A percentile compares a stretch with the other conserved stretches of the same genome.
These are phyloP conservation scores for Exidia glandulosa DNA, from an alignment of 768 basidiomycete species.

Conservation along the genomic window DNA sequence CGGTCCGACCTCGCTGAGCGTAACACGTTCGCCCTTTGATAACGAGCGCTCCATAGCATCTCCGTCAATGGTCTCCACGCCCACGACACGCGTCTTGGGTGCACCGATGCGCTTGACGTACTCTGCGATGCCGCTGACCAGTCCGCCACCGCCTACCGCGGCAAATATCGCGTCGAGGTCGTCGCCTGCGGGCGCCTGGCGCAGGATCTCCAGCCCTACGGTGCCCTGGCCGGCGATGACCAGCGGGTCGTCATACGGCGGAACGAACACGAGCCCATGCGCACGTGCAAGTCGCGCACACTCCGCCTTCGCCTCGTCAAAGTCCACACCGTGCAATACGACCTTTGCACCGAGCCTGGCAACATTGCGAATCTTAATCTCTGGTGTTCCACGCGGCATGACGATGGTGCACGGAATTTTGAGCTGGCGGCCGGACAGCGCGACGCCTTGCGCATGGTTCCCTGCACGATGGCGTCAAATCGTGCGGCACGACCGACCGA, in stretches of 20 bases:
- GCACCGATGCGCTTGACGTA: slow-evolving; percentile 90
- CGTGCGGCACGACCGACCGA: no score
- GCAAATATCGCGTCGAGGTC: slow-evolving; percentile 76
- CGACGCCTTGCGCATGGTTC: slow-evolving; percentile 98
- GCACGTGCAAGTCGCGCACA: slow-evolving; percentile 72
- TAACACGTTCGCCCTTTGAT: slow-evolving; percentile 68
- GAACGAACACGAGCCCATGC: slow-evolving; percentile 81
- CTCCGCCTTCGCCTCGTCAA: slow-evolving; percentile 93
- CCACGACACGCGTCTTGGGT: slow-evolving; percentile 69
- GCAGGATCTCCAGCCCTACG: slow-evolving; percentile 86
- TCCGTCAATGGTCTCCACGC: slow-evolving; percentile 90
- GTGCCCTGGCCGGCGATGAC: slow-evolving; percentile 98
- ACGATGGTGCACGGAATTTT: slow-evolving; percentile 96
- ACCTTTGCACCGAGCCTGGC: slow-evolving; percentile 93
- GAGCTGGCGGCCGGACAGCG: slow-evolving; percentile 80
- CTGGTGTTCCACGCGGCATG: slow-evolving; percentile 90
- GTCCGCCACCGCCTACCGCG: slow-evolving; percentile 88
- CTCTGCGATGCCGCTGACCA: slow-evolving; percentile 80
- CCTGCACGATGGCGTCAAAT: no score
- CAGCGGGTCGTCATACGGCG: slow-evolving; percentile 94
- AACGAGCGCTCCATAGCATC: slow-evolving; percentile 89
- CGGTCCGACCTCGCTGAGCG: slow-evolving; percentile 81
- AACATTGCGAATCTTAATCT: slow-evolving; percentile 93
- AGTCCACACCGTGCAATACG: slow-evolving; percentile 82
- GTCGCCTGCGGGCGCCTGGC: slow-evolving; percentile 70